phyloP scores from a whole-genome alignment of 352 stramenopile genomes.

The Phytophthora quininea region DNA sequence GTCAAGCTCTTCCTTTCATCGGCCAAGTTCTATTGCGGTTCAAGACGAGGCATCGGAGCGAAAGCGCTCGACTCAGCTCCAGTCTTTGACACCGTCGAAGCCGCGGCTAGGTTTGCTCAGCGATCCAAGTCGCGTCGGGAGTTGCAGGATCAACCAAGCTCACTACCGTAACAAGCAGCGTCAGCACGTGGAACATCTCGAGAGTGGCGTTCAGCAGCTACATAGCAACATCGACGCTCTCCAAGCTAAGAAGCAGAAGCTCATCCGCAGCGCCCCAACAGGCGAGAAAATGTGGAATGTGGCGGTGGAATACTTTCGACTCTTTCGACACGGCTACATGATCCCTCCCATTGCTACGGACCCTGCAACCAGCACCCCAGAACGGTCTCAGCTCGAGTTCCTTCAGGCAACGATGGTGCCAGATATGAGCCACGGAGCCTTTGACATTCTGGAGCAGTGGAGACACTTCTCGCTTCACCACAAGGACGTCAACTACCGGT shows the following conservation, averaged over 20 bases:
- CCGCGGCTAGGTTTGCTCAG: conserved; percentile 1
- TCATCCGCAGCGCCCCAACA: not conserved
- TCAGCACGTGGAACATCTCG: conserved; percentile 13
- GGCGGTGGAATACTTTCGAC: conserved; percentile 1
- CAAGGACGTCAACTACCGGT: not conserved
- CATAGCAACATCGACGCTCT: conserved; percentile 1
- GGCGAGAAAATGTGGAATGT: not conserved
- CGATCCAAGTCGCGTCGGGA: conserved; percentile 6
- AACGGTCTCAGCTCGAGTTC: conserved; percentile 4
- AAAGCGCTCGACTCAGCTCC: too few relatives aligned
- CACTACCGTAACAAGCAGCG: conserved; percentile 20
- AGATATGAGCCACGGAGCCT: not conserved
- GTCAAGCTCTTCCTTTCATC: not conserved
- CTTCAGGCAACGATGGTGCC: not conserved
- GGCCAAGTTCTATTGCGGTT: too few relatives aligned
- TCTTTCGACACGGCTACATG: conserved; percentile 14
- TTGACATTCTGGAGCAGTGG: not conserved
- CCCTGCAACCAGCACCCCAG: not conserved
- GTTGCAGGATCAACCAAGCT: conserved; percentile 24
- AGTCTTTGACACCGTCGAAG: not conserved
- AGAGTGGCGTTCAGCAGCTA: conserved; percentile 6
- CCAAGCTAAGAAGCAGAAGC: conserved; percentile 14
- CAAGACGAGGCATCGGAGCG: too few relatives aligned
- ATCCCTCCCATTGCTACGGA: not conserved
- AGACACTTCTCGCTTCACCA: not conserved